Percentiles rank a stretch among this genome's conserved stretches.
These are phyloP conservation scores for Pleurotus cornucopiae DNA, from an alignment of 768 basidiomycete species.

Conservation along the genomic window DNA sequence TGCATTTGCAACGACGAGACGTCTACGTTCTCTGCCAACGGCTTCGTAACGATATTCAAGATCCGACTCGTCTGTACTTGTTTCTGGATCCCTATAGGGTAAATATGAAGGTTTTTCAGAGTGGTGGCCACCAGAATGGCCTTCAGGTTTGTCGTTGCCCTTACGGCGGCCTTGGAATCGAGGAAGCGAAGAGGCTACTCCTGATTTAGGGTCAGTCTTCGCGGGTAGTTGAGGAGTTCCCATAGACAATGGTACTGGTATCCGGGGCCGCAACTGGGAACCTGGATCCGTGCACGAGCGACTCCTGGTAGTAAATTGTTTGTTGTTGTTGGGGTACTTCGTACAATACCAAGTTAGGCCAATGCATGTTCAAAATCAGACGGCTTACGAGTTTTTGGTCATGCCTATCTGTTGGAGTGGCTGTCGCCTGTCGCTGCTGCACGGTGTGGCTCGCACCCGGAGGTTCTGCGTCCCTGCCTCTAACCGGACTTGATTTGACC, in stretches of 20 bases:
- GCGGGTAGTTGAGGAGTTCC: constrained; percentile 8
- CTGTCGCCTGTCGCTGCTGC: constrained; percentile 23
- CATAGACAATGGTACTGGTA: background rate
- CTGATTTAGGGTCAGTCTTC: constrained; percentile 2
- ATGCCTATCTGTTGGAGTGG: constrained; percentile 16
- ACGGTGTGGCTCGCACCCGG: constrained; percentile 16
- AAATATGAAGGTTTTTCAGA: constrained; percentile 20
- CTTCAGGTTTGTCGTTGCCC: background rate
- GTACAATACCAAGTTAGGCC: too few relatives aligned
- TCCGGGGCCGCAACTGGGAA: background rate
- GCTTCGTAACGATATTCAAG: constrained; percentile 36
- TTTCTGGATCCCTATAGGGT: constrained; percentile 16
- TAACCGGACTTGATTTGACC: constrained; percentile 18
- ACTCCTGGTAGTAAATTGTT: constrained; percentile 12
- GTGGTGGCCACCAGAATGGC: constrained; percentile 22
- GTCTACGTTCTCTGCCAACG: constrained; percentile 32
- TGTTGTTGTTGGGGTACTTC: constrained; percentile 12
- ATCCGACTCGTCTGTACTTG: constrained; percentile 38
- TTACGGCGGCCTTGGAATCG: constrained; percentile 10
- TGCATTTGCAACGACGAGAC: constrained; percentile 41
- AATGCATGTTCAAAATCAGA: too few relatives aligned
- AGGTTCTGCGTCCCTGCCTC: background rate
- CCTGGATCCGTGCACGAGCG: constrained; percentile 36
- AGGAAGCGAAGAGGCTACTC: background rate
- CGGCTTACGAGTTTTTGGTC: too few relatives aligned